Percentiles rank a stretch among this genome's conserved stretches.
Evolutionary conservation across 176 grass and related monocot genomes (phyloP).

Genomic region (Lolium multiflorum): DNA sequence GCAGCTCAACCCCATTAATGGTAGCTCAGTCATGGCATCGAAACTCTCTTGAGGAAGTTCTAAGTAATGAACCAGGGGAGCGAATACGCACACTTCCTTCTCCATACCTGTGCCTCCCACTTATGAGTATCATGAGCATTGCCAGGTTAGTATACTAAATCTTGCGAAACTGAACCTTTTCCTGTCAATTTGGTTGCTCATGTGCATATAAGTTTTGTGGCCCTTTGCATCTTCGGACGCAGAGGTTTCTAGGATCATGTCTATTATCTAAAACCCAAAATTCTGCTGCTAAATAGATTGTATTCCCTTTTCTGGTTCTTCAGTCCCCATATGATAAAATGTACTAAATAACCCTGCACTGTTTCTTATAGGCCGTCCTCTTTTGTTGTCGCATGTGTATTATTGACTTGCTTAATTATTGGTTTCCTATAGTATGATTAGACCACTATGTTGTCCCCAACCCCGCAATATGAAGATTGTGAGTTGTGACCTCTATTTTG

Average conservation of each 20-base stretch:
- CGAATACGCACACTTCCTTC: slow-evolving; percentile 66
- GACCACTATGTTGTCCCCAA: slow-evolving; percentile 15
- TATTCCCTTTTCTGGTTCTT: not conserved
- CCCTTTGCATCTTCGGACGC: not conserved
- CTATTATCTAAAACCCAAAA: not conserved
- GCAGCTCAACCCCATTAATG: slow-evolving; percentile 84
- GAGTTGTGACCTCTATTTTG: not conserved
- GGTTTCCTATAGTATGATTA: slow-evolving; percentile 21
- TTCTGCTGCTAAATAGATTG: not conserved
- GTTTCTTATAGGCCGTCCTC: slow-evolving; percentile 1
- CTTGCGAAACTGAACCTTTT: not conserved
- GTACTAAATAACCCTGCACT: not conserved
- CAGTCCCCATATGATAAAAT: not conserved
- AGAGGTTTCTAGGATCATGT: not conserved
- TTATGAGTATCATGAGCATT: slow-evolving; percentile 94
- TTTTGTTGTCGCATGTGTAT: not conserved
- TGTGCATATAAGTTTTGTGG: slow-evolving; percentile 3
- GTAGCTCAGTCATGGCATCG: slow-evolving; percentile 83
- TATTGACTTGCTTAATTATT: slow-evolving; percentile 11
- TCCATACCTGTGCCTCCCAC: slow-evolving; percentile 84
- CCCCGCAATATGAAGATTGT: not conserved
- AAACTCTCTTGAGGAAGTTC: slow-evolving; percentile 77
- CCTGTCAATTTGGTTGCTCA: not conserved
- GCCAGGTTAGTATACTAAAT: slow-evolving; percentile 64
- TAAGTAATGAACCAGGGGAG: slow-evolving; percentile 59